Evolutionary conservation across 306 rosid genomes (phyloP), one percentile per base, ranked within the genome.

Genomic region (Clitoria ternatea): DNA sequence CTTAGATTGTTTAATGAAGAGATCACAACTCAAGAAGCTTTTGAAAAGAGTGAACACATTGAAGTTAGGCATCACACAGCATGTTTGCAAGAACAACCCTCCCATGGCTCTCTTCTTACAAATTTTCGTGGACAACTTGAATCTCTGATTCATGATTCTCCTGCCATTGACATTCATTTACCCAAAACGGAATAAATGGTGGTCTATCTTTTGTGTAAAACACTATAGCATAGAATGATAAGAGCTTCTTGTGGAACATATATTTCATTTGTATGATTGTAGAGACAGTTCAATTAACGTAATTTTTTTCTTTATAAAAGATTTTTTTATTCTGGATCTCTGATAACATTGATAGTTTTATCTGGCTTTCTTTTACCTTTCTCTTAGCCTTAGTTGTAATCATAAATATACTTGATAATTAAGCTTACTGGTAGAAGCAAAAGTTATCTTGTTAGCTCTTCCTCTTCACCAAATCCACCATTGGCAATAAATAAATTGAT

Each of bases 1-100:
- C 90, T 90, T 66, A 32, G 62, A 45, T 73, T 78, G 56, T 92
- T 85, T 48, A 61, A 87, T 48, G 85, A 83, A 53, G 85, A 81
- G 43, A 33, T 85, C 68, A 36, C 56, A 52, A 72, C 79, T 18
- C 80, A 74, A 57, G 79, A 40, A 66, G 78, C 75, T 42, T 47
- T 17, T 39, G 79, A 80, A 72, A 73, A 27, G 15, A 29, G 52
- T 52, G 81, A 59, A 61, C 44, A 26, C 37, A 42, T 43, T 5
- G 86, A 85, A 32, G 74, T 19, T 61, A 66, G 66, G 54, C 63
- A 73, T 33, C 7, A 14, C 12, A 5, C 49, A 17, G 56, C 10
- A 13, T 64, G 77, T 70, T 73, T 70, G 71, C 68, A 17, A 37
- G 76, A 80, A 69, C 77, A 85, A 64, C 61, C 64, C 33, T 68